Base-by-base conservation (phyloP, 2,329 filamentous ascomycete species). In the Atkinsonella hypoxylon region DNA sequence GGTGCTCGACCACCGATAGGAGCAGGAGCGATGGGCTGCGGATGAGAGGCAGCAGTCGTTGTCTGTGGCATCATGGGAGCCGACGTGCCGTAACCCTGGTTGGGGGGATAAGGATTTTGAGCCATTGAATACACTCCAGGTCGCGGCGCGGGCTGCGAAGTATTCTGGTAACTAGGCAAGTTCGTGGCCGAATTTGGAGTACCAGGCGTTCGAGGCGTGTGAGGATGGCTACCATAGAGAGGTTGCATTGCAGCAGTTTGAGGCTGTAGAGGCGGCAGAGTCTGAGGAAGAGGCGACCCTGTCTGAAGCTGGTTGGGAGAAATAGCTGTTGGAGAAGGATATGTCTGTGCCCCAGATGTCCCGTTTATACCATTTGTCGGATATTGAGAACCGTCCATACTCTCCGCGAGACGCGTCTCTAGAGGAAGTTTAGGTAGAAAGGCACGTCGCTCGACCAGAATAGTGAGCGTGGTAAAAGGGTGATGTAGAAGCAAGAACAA, bases 11-110 rank as follows among this genome's bases (percentile, higher is more conserved):
- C 71, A 62, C 70, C 79, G 53, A 66, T 70, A 46, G 85, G 84
- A 41, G 85, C 85, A 15, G 85, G 85, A 42, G 85, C 85, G 62
- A 89, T 87, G 34, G 83, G 81, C 67, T 88, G 85, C 44, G 83
- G 84, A 64, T 88, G 85, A 49, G 81, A 80, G 58, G 82, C 76
- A 43, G 83, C 75, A 45, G 78, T 77, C 11, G 82, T 81, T 22
- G 82, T 70, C 65, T 85, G 81, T 45, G 82, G 77, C 70, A 87
- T 76, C 76, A 86, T 83, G 47, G 71, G 70, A 46, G 72, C 72
- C 7, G 78, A 76, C 9, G 75, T 74, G 38, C 72, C 71, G 62
- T 82, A 83, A 10, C 66, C 71, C 63, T 75, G 75, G 53, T 75
- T 74, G 41, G 71, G 70, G 53, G 74, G 75, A 55, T 73, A 76